A percentile compares a stretch with the other conserved stretches of the same genome.
phyloP scores from a whole-genome alignment of 2,329 filamentous ascomycete species.

The Diplodia seriata region DNA sequence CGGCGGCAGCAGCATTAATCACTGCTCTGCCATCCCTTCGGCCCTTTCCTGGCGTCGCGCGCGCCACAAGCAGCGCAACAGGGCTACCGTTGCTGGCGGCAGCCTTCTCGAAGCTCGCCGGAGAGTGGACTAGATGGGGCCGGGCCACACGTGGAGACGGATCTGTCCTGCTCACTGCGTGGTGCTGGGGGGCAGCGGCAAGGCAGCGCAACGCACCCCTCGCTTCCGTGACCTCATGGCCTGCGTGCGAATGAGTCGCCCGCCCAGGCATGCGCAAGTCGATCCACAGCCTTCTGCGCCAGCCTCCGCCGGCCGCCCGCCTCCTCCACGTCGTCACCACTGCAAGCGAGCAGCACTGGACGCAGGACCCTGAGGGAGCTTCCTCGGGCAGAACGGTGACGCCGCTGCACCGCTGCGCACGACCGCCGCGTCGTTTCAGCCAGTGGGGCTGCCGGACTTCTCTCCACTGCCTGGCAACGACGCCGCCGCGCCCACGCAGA shows the following conservation, averaged over 20 bases:
- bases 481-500: neutral
- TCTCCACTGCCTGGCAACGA: neutral
- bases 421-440: neutral
- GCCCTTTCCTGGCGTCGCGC: neutral
- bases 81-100: neutral
- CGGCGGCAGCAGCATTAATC: constrained; percentile 7
- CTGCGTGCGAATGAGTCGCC: constrained; percentile 2
- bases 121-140: neutral
- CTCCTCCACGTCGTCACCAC: neutral
- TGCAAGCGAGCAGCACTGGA: constrained; percentile 1
- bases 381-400: neutral
- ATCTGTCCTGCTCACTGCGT: neutral
- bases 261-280: neutral
- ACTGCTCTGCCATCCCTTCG: constrained; percentile 1
- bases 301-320: neutral
- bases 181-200: neutral
- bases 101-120: constrained; percentile 1
- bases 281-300: neutral
- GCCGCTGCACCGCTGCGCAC: neutral
- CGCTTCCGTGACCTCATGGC: constrained; percentile 3
- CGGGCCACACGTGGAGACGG: constrained; percentile 3
- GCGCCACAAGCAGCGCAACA: neutral
- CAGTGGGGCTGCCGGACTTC: constrained; percentile 3
- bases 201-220: neutral
- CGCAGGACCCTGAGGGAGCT: constrained; percentile 7